Conservation (phyloP, 2,329 filamentous ascomycete species). For the Colletotrichum australisinense region DNA sequence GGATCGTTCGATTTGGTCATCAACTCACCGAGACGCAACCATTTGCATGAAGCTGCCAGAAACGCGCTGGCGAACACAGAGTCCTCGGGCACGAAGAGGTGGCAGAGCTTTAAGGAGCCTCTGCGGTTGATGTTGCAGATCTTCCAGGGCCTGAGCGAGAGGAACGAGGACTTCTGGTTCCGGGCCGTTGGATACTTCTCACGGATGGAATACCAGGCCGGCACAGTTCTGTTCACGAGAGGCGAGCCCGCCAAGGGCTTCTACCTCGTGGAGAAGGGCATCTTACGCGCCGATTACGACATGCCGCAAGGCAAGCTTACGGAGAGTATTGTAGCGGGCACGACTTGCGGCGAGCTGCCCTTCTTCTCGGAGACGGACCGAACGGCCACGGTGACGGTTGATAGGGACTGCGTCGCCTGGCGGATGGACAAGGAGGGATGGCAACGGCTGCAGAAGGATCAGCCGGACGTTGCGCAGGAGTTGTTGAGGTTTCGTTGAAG, state of each 20-base stretch:
- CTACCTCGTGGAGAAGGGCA: conserved; percentile 90
- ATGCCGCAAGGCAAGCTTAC: conserved; percentile 89
- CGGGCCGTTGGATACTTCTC: conserved; percentile 80
- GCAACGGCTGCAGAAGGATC: conserved; percentile 75
- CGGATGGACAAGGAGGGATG: conserved; percentile 79
- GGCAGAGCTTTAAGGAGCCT: conserved; percentile 90
- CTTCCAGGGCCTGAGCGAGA: conserved; percentile 87
- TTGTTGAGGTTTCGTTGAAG: conserved; percentile 90
- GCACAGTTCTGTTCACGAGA: conserved; percentile 80
- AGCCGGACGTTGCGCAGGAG: conserved; percentile 85
- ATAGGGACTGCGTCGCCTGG: conserved; percentile 87
- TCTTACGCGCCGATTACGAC: conserved; percentile 90
- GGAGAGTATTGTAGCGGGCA: conserved; percentile 93
- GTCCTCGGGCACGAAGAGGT: conserved; percentile 71
- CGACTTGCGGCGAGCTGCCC: conserved; percentile 94
- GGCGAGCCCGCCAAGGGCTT: conserved; percentile 85
- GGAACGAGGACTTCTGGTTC: conserved; percentile 97
- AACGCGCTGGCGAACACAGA: conserved; percentile 78
- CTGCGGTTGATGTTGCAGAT: conserved; percentile 92
- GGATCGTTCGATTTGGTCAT: conserved; percentile 60
- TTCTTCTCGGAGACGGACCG: conserved; percentile 93
- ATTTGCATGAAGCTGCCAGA: conserved; percentile 82
- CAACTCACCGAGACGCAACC: conserved; percentile 83
- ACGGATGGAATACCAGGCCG: conserved; percentile 73
- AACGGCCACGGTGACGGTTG: conserved; percentile 87